phyloP scores from a whole-genome alignment of 805 yeast genomes.

The Jamesozyma jinghongensis region DNA sequence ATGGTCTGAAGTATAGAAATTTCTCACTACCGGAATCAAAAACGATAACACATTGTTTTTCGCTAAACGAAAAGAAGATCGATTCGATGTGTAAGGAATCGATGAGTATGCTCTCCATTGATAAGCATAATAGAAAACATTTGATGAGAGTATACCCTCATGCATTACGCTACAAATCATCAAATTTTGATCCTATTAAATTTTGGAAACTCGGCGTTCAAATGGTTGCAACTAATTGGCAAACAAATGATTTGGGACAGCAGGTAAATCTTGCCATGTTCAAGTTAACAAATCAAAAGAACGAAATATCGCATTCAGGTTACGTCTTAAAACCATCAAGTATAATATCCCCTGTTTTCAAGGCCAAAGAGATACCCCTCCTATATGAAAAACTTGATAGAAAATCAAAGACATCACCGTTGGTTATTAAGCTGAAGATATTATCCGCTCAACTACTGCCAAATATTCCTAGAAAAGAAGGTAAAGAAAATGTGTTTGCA shows the following conservation, averaged over 20 bases:
- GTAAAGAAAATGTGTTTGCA: constrained; percentile 11
- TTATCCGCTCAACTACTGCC: constrained; percentile 86
- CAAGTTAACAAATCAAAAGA: constrained; percentile 38
- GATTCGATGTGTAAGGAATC: constrained; percentile 56
- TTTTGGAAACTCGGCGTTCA: constrained; percentile 87
- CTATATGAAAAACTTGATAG: constrained; percentile 12
- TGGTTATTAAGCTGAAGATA: constrained; percentile 34
- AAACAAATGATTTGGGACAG: constrained; percentile 80
- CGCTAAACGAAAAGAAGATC: constrained; percentile 69
- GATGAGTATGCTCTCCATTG: constrained; percentile 43
- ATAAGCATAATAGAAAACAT: constrained; percentile 67
- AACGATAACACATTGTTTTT: constrained; percentile 70
- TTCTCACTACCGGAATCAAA: constrained; percentile 83
- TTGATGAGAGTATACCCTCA: constrained; percentile 87
- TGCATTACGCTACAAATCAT: constrained; percentile 60
- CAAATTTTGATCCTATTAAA: constrained; percentile 68
- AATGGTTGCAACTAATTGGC: constrained; percentile 97
- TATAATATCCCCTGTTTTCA: constrained; percentile 29
- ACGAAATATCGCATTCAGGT: constrained; percentile 40
- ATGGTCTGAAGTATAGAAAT: constrained; percentile 71
- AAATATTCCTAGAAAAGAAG: constrained; percentile 45
- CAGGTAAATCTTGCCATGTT: constrained; percentile 82
- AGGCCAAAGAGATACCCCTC: constrained; percentile 20
- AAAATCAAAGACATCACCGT: constrained; percentile 2
- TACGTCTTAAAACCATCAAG: constrained; percentile 66